phyloP scores from a whole-genome alignment of 345 rosid genomes.

The Populus deltoides region DNA sequence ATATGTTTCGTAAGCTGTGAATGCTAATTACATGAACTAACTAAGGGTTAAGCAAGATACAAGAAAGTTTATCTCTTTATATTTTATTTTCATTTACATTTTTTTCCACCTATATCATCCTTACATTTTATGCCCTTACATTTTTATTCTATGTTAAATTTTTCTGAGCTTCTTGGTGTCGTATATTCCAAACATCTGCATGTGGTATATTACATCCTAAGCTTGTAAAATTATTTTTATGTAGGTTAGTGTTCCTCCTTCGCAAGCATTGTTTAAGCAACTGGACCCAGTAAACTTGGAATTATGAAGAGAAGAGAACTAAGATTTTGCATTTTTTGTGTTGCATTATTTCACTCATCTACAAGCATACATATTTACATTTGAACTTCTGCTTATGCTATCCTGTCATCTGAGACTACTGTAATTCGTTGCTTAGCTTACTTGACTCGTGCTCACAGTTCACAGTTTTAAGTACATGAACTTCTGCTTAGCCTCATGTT shows the following conservation, averaged over 20 bases:
- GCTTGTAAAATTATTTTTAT: too few relatives aligned
- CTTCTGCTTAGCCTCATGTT: not conserved
- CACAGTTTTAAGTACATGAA: not conserved
- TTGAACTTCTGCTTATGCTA: not conserved
- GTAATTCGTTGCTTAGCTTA: not conserved
- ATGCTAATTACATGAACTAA: not conserved
- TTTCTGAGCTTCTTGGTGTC: not conserved
- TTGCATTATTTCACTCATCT: too few relatives aligned
- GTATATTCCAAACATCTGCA: too few relatives aligned
- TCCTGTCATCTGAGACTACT: not conserved
- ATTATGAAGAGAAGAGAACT: too few relatives aligned
- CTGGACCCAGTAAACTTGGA: too few relatives aligned
- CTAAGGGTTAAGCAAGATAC: slow-evolving; percentile 2
- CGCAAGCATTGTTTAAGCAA: too few relatives aligned
- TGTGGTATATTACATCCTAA: too few relatives aligned
- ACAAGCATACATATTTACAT: not conserved
- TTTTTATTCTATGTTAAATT: not conserved
- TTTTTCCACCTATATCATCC: not conserved
- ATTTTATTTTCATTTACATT: not conserved
- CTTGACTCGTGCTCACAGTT: not conserved
- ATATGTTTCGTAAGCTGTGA: not conserved
- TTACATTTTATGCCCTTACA: not conserved
- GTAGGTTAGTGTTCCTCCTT: too few relatives aligned
- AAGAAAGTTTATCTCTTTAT: not conserved
- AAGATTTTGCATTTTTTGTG: too few relatives aligned